Evolutionary conservation across 2,329 filamentous ascomycete genomes (phyloP).

Genomic region (Zasmidium cellare): DNA sequence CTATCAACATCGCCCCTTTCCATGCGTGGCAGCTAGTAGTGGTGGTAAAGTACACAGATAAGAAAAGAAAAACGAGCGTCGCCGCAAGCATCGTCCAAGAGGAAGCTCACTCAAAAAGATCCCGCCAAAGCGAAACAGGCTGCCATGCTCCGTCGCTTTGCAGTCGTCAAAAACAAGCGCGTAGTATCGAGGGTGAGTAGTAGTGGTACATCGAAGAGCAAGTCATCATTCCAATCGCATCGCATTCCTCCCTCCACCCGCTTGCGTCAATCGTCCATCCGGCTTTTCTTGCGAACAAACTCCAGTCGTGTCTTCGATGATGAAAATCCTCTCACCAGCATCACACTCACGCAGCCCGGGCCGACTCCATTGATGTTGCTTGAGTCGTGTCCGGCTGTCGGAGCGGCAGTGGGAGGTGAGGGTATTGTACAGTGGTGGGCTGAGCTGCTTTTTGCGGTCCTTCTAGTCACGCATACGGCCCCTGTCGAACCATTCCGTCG

Average conservation of each 20-base stretch:
- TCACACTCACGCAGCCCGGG: conserved; percentile 13
- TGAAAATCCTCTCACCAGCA: conserved; percentile 4
- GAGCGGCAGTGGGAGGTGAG: conserved; percentile 8
- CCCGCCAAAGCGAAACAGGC: background rate
- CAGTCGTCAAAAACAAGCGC: background rate
- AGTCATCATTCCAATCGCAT: background rate
- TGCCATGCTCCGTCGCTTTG: background rate
- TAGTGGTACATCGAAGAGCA: conserved; percentile 1
- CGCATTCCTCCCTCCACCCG: background rate
- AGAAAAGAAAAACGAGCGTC: background rate
- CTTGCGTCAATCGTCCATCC: background rate
- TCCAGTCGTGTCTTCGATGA: conserved; percentile 8
- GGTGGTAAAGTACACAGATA: background rate
- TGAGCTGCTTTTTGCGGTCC: conserved; percentile 1
- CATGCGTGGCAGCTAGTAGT: background rate
- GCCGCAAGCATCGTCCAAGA: background rate
- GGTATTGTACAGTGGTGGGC: conserved; percentile 16
- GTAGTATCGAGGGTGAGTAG: background rate
- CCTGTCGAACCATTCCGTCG: conserved; percentile 25
- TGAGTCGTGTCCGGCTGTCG: conserved; percentile 15
- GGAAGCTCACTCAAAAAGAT: background rate
- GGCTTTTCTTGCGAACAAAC: conserved; percentile 4
- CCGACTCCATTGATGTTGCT: conserved; percentile 24
- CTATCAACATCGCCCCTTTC: background rate
- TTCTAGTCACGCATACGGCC: conserved; percentile 18